Conservation (phyloP, 805 yeast species). For the Nematodospora valgi region DNA sequence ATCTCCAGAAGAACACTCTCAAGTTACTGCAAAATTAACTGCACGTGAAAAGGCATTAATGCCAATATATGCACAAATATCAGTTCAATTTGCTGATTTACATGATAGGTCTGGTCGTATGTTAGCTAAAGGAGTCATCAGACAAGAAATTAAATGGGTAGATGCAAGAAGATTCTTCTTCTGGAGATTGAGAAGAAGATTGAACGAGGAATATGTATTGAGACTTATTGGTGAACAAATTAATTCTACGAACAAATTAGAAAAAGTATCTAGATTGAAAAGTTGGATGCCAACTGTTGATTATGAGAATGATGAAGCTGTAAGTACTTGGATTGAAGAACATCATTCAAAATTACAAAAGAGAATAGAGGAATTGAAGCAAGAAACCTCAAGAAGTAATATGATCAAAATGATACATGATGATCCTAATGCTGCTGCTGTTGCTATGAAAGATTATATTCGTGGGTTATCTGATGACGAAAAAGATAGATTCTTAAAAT, state of each 20-base stretch:
- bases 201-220: slow-evolving; percentile 86
- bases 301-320: slow-evolving; percentile 68
- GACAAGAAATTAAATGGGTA: slow-evolving; percentile 80
- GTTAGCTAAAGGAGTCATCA: slow-evolving; percentile 90
- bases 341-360: slow-evolving; percentile 63
- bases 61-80: slow-evolving; percentile 88
- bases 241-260: slow-evolving; percentile 62
- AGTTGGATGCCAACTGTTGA: slow-evolving; percentile 81
- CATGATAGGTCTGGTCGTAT: slow-evolving; percentile 98
- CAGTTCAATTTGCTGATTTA: slow-evolving; percentile 95
- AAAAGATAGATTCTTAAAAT: slow-evolving; percentile 24
- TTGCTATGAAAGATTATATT: slow-evolving; percentile 35
- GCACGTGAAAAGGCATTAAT: slow-evolving; percentile 76
- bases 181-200: slow-evolving; percentile 97
- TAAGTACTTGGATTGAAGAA: slow-evolving; percentile 82
- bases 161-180: slow-evolving; percentile 93
- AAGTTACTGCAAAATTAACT: slow-evolving; percentile 59
- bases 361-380: slow-evolving; percentile 58
- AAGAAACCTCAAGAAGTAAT: slow-evolving; percentile 63
- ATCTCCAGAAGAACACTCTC: slow-evolving; percentile 62
- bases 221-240: slow-evolving; percentile 66
- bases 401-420: slow-evolving; percentile 50
- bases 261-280: slow-evolving; percentile 81
- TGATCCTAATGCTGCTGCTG: slow-evolving; percentile 26
- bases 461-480: slow-evolving; percentile 33